Conservation (phyloP, 148 eudicot species). For the Vaccinium macrocarpon region DNA sequence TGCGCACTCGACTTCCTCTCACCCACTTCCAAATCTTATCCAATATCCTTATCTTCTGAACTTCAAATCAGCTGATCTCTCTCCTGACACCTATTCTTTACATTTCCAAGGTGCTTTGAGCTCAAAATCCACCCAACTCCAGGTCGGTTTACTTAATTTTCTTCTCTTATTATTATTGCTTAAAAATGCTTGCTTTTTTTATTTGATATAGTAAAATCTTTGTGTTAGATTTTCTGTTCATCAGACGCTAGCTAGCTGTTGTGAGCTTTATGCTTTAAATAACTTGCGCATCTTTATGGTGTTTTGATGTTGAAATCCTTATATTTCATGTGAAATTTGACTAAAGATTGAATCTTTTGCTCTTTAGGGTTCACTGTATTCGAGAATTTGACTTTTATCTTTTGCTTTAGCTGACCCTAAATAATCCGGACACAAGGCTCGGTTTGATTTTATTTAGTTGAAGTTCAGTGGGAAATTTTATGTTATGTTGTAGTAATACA, state of each 20-base stretch:
- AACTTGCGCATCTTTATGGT: neutral
- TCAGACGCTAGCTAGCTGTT: neutral
- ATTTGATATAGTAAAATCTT: neutral
- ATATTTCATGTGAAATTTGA: conserved; percentile 13
- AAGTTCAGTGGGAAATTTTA: no score
- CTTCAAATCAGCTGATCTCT: conserved; percentile 3
- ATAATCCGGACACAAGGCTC: no score
- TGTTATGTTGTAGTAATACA: neutral
- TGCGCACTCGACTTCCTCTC: conserved; percentile 17
- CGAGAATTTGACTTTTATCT: neutral
- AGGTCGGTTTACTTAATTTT: neutral
- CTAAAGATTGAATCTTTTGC: neutral
- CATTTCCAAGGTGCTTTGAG: conserved; percentile 6
- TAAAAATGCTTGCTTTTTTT: neutral
- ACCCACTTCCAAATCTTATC: conserved; percentile 9
- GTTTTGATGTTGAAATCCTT: conserved; percentile 1
- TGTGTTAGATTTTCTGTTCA: neutral
- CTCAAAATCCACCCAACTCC: neutral
- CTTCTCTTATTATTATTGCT: neutral
- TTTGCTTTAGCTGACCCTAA: no score
- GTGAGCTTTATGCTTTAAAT: neutral
- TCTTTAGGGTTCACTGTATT: conserved; percentile 15
- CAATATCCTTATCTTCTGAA: neutral
- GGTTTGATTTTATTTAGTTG: no score
- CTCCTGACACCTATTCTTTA: neutral